Conservation (phyloP, 495 filamentous ascomycete species). For the Talaromyces stipitatus region DNA sequence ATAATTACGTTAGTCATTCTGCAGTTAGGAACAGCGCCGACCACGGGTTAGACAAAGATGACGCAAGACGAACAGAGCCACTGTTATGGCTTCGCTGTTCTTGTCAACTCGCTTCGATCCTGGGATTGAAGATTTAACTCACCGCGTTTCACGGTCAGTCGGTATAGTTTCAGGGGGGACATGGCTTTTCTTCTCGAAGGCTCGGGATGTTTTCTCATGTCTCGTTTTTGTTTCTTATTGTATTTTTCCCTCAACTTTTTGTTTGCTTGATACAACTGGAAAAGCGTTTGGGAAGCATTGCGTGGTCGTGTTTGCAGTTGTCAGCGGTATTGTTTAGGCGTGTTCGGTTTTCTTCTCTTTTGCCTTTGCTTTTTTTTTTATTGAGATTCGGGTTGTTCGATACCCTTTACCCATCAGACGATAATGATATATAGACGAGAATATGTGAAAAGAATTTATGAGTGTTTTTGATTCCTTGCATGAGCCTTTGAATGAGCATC, state of each 20-base stretch:
- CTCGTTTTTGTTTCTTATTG: slow-evolving; percentile 2
- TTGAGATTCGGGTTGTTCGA: slow-evolving; percentile 1
- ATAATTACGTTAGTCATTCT: slow-evolving; percentile 16
- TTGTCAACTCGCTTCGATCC: not conserved
- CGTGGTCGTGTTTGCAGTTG: not conserved
- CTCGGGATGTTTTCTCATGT: slow-evolving; percentile 16
- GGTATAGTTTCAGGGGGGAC: slow-evolving; percentile 17
- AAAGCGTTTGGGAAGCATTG: slow-evolving; percentile 1
- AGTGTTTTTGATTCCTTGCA: not conserved
- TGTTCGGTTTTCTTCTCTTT: not conserved
- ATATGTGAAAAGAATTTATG: not conserved
- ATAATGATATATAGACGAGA: slow-evolving; percentile 2
- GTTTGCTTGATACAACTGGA: not conserved
- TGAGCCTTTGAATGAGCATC: too few relatives aligned
- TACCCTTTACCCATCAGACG: slow-evolving; percentile 2
- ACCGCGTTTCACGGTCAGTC: not conserved
- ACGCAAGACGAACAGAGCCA: not conserved
- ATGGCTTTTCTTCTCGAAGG: slow-evolving; percentile 25
- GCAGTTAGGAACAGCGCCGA: not conserved
- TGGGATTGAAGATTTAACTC: not conserved
- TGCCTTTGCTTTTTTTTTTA: not conserved
- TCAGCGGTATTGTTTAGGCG: not conserved
- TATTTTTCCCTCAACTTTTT: not conserved
- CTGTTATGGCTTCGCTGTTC: not conserved
- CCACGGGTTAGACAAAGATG: not conserved